Evolutionary conservation across 345 rosid genomes (phyloP).

Genomic region (Dovyalis caffra): DNA sequence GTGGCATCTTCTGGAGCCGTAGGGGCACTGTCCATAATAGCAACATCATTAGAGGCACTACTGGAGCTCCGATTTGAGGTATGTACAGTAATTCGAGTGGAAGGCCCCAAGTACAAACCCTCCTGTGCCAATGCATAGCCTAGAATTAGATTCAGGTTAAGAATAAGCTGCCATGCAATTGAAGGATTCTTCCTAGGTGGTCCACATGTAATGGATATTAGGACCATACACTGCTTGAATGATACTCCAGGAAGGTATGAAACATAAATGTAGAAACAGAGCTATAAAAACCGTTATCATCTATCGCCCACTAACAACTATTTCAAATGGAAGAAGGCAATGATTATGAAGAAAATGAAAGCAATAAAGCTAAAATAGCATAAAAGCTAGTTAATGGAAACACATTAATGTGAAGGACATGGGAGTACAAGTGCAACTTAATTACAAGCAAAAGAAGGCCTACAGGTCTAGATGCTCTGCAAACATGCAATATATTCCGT

Average conservation of each 20-base stretch:
- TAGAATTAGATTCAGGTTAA: not conserved
- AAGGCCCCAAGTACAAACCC: too few relatives aligned
- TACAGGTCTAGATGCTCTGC: not conserved
- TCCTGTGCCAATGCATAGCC: too few relatives aligned
- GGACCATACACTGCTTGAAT: not conserved
- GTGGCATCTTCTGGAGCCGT: too few relatives aligned
- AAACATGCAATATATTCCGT: not conserved
- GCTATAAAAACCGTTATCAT: not conserved
- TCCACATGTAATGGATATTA: not conserved
- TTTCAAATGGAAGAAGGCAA: not conserved
- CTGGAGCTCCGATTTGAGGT: too few relatives aligned
- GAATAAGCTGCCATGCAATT: not conserved
- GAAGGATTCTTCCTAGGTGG: not conserved
- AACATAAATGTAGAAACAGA: not conserved
- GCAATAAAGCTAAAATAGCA: not conserved
- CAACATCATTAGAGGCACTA: too few relatives aligned
- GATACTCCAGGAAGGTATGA: not conserved
- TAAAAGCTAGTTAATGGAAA: not conserved
- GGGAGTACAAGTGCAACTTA: not conserved
- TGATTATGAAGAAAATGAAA: not conserved
- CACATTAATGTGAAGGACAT: not conserved
- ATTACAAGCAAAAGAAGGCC: not conserved
- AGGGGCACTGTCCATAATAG: too few relatives aligned
- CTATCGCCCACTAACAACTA: not conserved
- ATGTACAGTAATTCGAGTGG: too few relatives aligned